Conservation (phyloP, 2,329 filamentous ascomycete species). For the Coniochaeta prunicola region DNA sequence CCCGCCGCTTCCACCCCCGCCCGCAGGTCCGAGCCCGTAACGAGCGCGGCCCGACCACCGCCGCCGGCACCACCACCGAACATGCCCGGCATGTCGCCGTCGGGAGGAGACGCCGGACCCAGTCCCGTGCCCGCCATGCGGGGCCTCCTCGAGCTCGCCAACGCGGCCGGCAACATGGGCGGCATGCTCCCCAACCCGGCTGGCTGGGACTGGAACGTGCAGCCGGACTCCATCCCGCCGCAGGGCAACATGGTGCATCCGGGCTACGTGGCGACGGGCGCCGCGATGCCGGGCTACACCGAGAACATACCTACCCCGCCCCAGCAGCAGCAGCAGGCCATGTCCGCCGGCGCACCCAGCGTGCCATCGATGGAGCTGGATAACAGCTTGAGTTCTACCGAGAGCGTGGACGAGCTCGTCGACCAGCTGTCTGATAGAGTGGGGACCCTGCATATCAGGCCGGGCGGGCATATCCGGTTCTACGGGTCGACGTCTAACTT, state of each 20-base stretch:
- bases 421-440: conserved; percentile 34
- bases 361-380: neutral
- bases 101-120: neutral
- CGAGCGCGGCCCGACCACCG: neutral
- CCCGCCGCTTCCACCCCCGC: neutral
- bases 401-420: conserved; percentile 26
- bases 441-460: conserved; percentile 32
- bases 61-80: neutral
- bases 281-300: too few species aligned
- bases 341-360: neutral
- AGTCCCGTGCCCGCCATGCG: neutral
- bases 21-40: neutral
- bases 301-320: neutral
- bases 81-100: neutral
- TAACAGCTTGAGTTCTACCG: conserved; percentile 8
- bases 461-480: conserved; percentile 33
- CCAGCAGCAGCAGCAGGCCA: neutral
- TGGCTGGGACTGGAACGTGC: neutral
- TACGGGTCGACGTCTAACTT: conserved; percentile 36
- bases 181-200: neutral
- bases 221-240: neutral
- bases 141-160: neutral
- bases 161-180: neutral
- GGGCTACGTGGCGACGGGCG: neutral
- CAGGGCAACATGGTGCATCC: neutral